Evolutionary conservation across 257 asterid genomes (phyloP).

Genomic region (Vinca minor): DNA sequence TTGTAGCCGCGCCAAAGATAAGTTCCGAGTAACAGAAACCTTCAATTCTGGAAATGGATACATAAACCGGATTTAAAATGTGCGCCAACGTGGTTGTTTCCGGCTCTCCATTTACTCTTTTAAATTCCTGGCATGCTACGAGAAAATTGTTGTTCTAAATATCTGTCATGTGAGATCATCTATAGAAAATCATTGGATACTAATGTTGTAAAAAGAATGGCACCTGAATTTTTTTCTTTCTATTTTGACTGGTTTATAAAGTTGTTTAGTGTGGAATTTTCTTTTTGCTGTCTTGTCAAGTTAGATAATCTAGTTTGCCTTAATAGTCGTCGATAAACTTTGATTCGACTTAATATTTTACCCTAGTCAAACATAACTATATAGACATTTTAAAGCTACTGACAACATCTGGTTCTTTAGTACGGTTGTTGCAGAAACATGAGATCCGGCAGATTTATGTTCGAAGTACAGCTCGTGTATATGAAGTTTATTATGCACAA

Average conservation of each 20-base stretch:
- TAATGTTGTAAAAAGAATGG: not conserved
- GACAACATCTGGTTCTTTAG: constrained; percentile 31
- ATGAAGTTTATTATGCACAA: constrained; percentile 60
- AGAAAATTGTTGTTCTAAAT: too few relatives aligned
- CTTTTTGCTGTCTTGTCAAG: not conserved
- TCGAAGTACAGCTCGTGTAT: constrained; percentile 86
- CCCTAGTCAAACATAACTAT: not conserved
- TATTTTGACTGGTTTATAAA: too few relatives aligned
- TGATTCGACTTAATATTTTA: not conserved
- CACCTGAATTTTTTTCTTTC: not conserved
- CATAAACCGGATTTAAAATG: too few relatives aligned
- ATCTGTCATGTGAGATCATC: too few relatives aligned
- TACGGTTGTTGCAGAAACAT: constrained; percentile 47
- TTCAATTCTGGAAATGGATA: too few relatives aligned
- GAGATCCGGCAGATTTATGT: constrained; percentile 68
- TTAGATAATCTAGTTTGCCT: not conserved
- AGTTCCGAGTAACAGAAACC: too few relatives aligned
- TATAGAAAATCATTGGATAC: not conserved
- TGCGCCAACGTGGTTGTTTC: too few relatives aligned
- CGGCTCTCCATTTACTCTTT: too few relatives aligned
- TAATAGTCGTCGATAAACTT: not conserved
- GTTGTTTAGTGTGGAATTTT: too few relatives aligned
- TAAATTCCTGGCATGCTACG: too few relatives aligned
- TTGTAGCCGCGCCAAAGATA: too few relatives aligned
- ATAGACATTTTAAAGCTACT: constrained; percentile 10